These are phyloP conservation scores for Olyra latifolia DNA, from an alignment of 176 grass and related monocot genomes.

Conservation along the genomic window DNA sequence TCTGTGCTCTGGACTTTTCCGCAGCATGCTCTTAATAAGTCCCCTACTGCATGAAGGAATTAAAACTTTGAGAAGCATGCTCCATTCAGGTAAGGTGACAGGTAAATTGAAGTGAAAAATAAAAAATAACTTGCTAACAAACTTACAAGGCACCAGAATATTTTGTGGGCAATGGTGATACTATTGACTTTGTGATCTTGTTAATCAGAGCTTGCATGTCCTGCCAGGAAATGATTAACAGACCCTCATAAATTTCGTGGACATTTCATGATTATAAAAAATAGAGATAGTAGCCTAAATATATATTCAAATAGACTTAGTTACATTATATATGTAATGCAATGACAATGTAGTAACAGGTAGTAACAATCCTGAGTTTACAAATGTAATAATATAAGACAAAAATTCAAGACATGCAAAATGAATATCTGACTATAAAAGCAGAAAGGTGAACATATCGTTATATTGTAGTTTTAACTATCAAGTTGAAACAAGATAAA, in stretches of 20 bases:
- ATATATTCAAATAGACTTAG: conserved; percentile 1
- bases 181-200: conserved; percentile 98
- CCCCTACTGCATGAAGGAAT: conserved; percentile 68
- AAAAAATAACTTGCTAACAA: background rate
- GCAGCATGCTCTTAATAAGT: conserved; percentile 96
- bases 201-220: conserved; percentile 98
- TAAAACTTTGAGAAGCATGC: conserved; percentile 29
- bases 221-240: conserved; percentile 42
- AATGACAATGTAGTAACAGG: background rate
- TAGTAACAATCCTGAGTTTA: conserved; percentile 21
- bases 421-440: background rate
- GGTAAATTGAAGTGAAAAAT: conserved; percentile 22
- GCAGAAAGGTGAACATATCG: background rate
- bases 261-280: conserved; percentile 1
- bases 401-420: conserved; percentile 13
- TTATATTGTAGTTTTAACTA: conserved; percentile 9
- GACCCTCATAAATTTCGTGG: background rate
- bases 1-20: conserved; percentile 90
- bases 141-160: conserved; percentile 98
- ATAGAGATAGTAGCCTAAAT: background rate
- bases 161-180: conserved; percentile 79
- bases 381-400: conserved; percentile 6
- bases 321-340: background rate
- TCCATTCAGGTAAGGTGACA: conserved; percentile 24
- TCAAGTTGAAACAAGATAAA: conserved; percentile 7